Evolutionary conservation across 2,329 filamentous ascomycete species (phyloP), one percentile per base, ranked within the genome.

Genomic region (Colletotrichum plurivorum): DNA sequence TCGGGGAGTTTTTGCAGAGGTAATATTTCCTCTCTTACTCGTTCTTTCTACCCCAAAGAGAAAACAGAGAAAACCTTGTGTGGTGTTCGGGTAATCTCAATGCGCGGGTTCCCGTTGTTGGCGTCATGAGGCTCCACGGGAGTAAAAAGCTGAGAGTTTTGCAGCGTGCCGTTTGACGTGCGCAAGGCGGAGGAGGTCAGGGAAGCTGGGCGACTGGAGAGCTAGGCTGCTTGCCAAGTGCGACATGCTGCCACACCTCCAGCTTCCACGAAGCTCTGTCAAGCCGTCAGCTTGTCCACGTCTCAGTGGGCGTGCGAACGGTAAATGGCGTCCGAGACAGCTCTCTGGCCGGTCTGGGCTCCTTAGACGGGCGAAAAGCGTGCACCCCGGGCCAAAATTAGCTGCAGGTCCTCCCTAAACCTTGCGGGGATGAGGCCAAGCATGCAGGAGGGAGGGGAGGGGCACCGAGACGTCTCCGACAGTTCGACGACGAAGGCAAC

Each of bases 391-490:
- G 54, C 61, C 51, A 55, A 52, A 20, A n/a, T 46, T 55, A 55
- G 62, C 66, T 52, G 66, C 61, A 60, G 55, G 31, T 36, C 56
- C 49, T 52, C 45, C 54, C 62, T 56, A 31, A 51, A 25, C 22
- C 41, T 66, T 66, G 62, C 55, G 62, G 66, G 61, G 66, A 43
- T 41, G 18, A 55, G 43, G n/a, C 53, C 54, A 52, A 39, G 62
- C 5, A 46, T 9, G 16, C 22, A 46, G 53, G 18, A 18, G 12
- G 45, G 45, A 16, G 18, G 45, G 20, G 66, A 69, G 61, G 61
- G 55, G 48, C 48, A 49, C 36, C 43, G 39, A 66, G 45, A 61
- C 51, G 10, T 65, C 49, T 27, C 54, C 54, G 49, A 59, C 41
- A 49, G 31, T 46, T 69, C 22, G 31, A 65, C 65, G 49, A 59